Evolutionary conservation across 441 rosid genomes (phyloP), one percentile per base, ranked within the genome.

Genomic region (Populus hybrid): DNA sequence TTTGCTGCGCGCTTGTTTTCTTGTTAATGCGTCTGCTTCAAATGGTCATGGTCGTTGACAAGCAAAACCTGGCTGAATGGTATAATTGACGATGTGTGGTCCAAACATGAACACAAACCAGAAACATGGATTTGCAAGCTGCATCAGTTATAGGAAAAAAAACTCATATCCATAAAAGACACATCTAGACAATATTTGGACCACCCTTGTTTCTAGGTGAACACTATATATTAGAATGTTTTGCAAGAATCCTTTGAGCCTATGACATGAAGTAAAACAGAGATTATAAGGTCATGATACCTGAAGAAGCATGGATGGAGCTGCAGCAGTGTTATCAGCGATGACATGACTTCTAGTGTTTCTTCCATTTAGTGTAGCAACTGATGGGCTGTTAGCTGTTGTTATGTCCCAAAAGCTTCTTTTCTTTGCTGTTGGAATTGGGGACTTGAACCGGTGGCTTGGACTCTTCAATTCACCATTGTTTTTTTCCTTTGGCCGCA

Each of bases 231-330:
- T 6, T 53, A 53, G 61, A 53, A 53, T 53, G 61, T 53, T 53
- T 53, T 53, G n/a, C 8, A 53, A 53, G 61, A 53, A 1, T 53
- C 61, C 61, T 16, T 6, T 16, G n/a, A 42, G 16, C 50, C 50
- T 42, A 42, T 64, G n/a, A 67, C 38, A 67, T 23, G 16, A 69
- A 0, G 1, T 16, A 0, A 73, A 66, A 74, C 38, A 53, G 40
- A 46, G 46, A 53, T 71, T 6, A 38, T 30, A 23, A 38, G 23
- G 40, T 36, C 7, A 76, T 34, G 35, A 66, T 81, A 92, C 98
- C 97, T 93, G 98, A 86, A 93, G 98, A 82, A 95, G 92, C 94
- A 91, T 84, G 74, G 98, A 94, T 67, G 97, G 98, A 76, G 84
- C 88, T 75, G 82, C 83, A 57, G 84, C 82, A 76, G 89, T 82